Conservation (phyloP, 768 basidiomycete species). For the Artomyces pyxidatus region DNA sequence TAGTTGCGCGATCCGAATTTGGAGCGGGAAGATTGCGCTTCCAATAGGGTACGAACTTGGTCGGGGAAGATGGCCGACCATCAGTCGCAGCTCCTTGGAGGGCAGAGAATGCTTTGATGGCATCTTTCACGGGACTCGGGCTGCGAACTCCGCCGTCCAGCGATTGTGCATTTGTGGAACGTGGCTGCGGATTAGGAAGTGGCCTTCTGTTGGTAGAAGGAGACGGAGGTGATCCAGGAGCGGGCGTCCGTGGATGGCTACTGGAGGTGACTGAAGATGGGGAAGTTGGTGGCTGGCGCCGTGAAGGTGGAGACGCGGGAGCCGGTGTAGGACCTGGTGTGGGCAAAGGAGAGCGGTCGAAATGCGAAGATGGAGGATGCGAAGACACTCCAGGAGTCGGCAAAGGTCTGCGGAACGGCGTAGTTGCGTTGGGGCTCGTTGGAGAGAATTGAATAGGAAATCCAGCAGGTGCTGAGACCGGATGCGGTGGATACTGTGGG, state of each 20-base stretch:
- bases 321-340: conserved; percentile 15
- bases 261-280: conserved; percentile 1
- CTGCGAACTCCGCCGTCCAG: conserved; percentile 5
- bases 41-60: conserved; percentile 17
- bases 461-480: neutral
- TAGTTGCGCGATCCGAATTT: conserved; percentile 5
- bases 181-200: conserved; percentile 11
- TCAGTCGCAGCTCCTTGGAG: neutral
- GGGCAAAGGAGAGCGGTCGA: conserved; percentile 12
- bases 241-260: neutral
- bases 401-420: conserved; percentile 12
- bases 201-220: conserved; percentile 10
- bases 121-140: conserved; percentile 12
- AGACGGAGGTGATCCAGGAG: conserved; percentile 11
- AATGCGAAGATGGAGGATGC: neutral
- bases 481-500: conserved; percentile 15
- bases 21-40: conserved; percentile 15
- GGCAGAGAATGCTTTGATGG: neutral
- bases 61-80: neutral
- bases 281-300: neutral
- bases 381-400: conserved; percentile 15
- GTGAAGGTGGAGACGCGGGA: conserved; percentile 5
- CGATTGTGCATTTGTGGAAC: neutral
- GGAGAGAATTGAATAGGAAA: conserved; percentile 6
- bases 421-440: conserved; percentile 11